Evolutionary conservation across 306 rosid genomes (phyloP), one percentile per base, ranked within the genome.

Genomic region (Acacia acuminata): DNA sequence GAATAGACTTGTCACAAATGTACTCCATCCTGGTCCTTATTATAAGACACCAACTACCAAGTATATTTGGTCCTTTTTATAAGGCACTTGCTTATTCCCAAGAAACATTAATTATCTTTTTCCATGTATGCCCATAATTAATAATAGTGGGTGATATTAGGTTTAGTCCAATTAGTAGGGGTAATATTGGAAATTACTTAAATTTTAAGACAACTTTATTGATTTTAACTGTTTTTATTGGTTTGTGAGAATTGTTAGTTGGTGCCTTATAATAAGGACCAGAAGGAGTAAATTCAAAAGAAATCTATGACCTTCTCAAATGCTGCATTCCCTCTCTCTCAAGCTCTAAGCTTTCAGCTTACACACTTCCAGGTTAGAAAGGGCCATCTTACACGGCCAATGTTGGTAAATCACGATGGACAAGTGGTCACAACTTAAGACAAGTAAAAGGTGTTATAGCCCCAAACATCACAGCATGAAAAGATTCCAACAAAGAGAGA

Each of bases 301-400:
- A 70, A 71, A 71, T 42, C 73, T 73, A 65, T 71, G 67, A 78
- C 74, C 86, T 71, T 75, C 80, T 66, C 68, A 63, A 76, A 72
- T 73, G 77, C 71, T 76, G 63, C 64, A 71, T 53, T 55, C 34
- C 50, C 85, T 69, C 65, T 71, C 86, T 81, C 88, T 74, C 77
- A 82, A 53, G 77, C 83, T 61, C 88, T 72, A 82, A 79, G 80
- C 36, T 84, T 78, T 82, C 75, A 84, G 79, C 73, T 50, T 34
- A 32, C 60, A 75, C 44, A 55, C 30, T 77, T 76, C 80, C 70
- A 82, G 73, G 86, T 73, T 76, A 84, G 58, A 60, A 60, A 76
- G 68, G 77, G 79, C 70, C 66, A 84, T 80, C 81, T 60, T 45
- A 61, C 65, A 77, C 61, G 47, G 70, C 58, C 84, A 76, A 73